Percentiles rank a stretch among this genome's conserved stretches.
These are phyloP conservation scores for Heteromeles arbutifolia DNA, from an alignment of 306 rosid species.

Conservation along the genomic window DNA sequence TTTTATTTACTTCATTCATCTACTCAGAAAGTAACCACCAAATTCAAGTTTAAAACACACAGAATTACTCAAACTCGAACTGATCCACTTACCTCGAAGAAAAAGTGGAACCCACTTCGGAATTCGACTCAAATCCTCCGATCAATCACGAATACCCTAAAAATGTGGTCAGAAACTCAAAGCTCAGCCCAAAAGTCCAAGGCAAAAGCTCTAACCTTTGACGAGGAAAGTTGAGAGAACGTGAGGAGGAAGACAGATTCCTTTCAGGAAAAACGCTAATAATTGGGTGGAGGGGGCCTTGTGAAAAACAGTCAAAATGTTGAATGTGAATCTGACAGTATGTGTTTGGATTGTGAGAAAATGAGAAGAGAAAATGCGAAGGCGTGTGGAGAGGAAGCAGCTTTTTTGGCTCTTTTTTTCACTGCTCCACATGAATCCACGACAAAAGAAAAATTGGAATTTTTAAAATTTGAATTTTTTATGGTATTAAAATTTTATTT, in stretches of 20 bases:
- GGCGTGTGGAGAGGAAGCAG: constrained; percentile 42
- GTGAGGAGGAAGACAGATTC: constrained; percentile 30
- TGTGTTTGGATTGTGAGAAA: constrained; percentile 46
- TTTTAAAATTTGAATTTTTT: constrained; percentile 7
- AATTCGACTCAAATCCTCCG: constrained; percentile 13
- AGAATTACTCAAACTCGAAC: constrained; percentile 8
- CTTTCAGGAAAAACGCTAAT: constrained; percentile 11
- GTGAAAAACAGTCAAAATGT: constrained; percentile 10
- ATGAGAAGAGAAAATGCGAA: constrained; percentile 27
- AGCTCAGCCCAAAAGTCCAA: constrained; percentile 4
- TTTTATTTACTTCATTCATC: neutral
- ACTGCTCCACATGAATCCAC: constrained; percentile 20
- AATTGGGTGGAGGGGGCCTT: constrained; percentile 1
- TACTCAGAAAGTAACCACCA: constrained; percentile 9
- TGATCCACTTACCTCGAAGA: constrained; percentile 53
- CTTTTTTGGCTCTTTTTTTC: constrained; percentile 39
- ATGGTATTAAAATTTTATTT: constrained; percentile 14
- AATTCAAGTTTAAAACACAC: neutral
- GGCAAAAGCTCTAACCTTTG: constrained; percentile 8
- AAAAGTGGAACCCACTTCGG: constrained; percentile 2
- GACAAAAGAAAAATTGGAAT: neutral
- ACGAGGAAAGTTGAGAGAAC: constrained; percentile 16
- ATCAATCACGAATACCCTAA: constrained; percentile 10
- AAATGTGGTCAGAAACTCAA: neutral
- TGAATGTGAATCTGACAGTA: constrained; percentile 18